A percentile compares a stretch with the other conserved stretches of the same genome.
Evolutionary conservation across 2,329 filamentous ascomycete genomes (phyloP).

Genomic region (Fonsecaea monophora): DNA sequence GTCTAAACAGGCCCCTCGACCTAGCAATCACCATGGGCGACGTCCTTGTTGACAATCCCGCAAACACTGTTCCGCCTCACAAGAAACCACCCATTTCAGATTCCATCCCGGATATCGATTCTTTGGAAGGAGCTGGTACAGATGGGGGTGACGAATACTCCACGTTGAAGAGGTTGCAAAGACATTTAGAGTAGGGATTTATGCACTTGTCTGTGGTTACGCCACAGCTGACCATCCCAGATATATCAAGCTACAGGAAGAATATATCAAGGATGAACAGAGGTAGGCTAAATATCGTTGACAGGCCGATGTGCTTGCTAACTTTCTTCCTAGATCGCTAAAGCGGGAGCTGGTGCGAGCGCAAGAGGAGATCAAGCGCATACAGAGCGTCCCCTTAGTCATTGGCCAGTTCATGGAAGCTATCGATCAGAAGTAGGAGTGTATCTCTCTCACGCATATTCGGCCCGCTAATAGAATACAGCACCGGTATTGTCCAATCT

Average conservation of each 20-base stretch:
- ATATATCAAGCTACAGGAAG: conserved; percentile 96
- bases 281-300: conserved; percentile 60
- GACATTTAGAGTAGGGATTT: conserved; percentile 81
- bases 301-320: background rate
- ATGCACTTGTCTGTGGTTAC: background rate
- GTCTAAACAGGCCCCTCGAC: background rate
- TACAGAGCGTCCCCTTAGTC: conserved; percentile 95
- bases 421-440: conserved; percentile 91
- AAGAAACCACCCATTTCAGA: conserved; percentile 78
- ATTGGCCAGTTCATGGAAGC: conserved; percentile 99
- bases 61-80: conserved; percentile 75
- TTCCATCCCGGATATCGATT: conserved; percentile 87
- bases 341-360: conserved; percentile 97
- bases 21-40: conserved; percentile 73
- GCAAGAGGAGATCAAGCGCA: conserved; percentile 99
- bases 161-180: conserved; percentile 92
- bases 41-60: conserved; percentile 81
- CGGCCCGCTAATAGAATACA: conserved; percentile 49
- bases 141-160: conserved; percentile 93
- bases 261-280: conserved; percentile 99
- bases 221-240: conserved; percentile 53
- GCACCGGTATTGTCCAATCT: conserved; percentile 97
- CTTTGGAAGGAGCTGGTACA: conserved; percentile 79
- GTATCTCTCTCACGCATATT: background rate
- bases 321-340: conserved; percentile 69